Evolutionary conservation across 2,329 filamentous ascomycete species (phyloP).

Genomic region (Chalara sp.): DNA sequence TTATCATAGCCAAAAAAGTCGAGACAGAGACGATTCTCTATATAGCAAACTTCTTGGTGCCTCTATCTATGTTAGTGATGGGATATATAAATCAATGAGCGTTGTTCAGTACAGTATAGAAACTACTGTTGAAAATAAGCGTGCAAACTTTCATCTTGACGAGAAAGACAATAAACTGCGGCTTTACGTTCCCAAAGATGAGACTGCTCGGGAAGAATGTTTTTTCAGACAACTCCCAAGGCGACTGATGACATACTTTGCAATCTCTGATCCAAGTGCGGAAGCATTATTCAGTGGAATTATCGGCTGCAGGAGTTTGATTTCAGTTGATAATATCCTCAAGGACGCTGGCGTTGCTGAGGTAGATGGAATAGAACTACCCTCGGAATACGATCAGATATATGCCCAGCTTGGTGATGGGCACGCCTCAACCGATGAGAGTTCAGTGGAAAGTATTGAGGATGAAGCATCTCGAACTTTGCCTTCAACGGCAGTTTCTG

Average conservation of each 20-base stretch:
- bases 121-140: not conserved
- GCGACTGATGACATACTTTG: not conserved
- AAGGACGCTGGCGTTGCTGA: not conserved
- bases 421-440: not conserved
- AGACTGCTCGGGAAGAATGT: not conserved
- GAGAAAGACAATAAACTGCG: not conserved
- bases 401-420: too few relatives aligned
- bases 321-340: not conserved
- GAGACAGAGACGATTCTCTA: too few relatives aligned
- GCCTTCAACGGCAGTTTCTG: not conserved
- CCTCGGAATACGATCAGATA: not conserved
- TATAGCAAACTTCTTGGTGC: too few relatives aligned
- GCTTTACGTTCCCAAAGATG: not conserved
- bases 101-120: not conserved
- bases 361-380: not conserved
- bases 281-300: not conserved
- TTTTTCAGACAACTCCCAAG: not conserved
- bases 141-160: not conserved
- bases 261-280: not conserved
- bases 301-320: not conserved
- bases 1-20: too few relatives aligned
- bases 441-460: not conserved
- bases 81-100: constrained; percentile 13
- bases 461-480: not conserved
- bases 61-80: not conserved